These are phyloP conservation scores for Macrotyloma uniflorum DNA, from an alignment of 306 rosid genomes.

Conservation along the genomic window DNA sequence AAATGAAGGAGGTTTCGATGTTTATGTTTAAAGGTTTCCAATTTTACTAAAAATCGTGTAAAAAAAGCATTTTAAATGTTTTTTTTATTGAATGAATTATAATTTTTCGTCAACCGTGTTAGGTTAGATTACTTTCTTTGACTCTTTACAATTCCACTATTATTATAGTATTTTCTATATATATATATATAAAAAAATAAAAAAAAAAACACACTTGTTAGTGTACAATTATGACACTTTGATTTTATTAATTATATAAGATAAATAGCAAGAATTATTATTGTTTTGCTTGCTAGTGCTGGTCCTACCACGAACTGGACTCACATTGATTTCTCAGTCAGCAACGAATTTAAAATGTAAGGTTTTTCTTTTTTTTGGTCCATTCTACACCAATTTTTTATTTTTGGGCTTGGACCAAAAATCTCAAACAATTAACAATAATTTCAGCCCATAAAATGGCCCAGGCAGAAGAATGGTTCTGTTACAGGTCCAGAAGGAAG, in stretches of 20 bases:
- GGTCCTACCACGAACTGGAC: not conserved
- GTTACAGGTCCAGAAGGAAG: not conserved
- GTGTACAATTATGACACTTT: not conserved
- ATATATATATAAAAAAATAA: too few species aligned
- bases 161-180: not conserved
- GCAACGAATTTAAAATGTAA: not conserved
- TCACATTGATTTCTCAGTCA: conserved; percentile 29
- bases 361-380: not conserved
- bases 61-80: too few species aligned
- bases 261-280: not conserved
- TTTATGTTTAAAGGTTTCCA: too few species aligned
- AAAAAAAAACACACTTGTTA: not conserved
- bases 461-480: not conserved
- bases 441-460: not conserved
- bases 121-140: not conserved
- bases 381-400: not conserved
- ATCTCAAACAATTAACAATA: not conserved
- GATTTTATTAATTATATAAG: not conserved
- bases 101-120: not conserved
- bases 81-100: too few species aligned
- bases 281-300: not conserved
- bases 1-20: too few species aligned
- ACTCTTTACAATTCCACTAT: not conserved
- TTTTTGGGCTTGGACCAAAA: not conserved
- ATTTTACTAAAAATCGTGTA: too few species aligned